These are phyloP conservation scores for Rutstroemia sp. DNA, from an alignment of 2,329 filamentous ascomycete species.

Conservation along the genomic window DNA sequence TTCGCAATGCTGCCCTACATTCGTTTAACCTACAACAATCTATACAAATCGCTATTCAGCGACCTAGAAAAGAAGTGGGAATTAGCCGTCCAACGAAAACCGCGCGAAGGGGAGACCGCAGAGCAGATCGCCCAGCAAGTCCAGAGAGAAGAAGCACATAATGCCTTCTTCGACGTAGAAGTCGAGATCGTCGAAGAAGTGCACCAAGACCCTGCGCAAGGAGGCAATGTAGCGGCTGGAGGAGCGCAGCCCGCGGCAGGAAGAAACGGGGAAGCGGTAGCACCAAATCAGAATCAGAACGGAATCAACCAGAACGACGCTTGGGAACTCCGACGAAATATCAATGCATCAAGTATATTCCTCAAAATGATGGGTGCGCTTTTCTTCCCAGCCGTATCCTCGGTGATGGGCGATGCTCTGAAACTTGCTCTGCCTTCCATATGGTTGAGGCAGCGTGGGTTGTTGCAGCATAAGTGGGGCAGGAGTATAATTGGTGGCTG, in stretches of 20 bases:
- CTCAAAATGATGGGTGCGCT: conserved; percentile 61
- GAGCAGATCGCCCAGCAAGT: conserved; percentile 30
- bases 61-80: conserved; percentile 28
- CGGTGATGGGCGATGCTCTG: conserved; percentile 68
- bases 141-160: conserved; percentile 28
- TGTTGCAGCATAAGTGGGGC: conserved; percentile 82
- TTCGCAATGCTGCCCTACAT: conserved; percentile 61
- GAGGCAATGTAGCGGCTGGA: neutral
- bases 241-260: neutral
- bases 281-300: neutral
- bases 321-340: conserved; percentile 21
- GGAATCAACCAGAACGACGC: neutral
- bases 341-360: conserved; percentile 47
- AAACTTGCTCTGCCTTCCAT: conserved; percentile 58
- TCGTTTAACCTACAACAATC: conserved; percentile 53
- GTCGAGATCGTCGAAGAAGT: conserved; percentile 16
- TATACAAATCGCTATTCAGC: conserved; percentile 38
- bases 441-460: conserved; percentile 44
- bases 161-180: conserved; percentile 22
- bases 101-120: conserved; percentile 28
- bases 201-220: neutral
- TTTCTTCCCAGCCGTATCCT: conserved; percentile 75
- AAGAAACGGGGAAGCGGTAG: neutral
- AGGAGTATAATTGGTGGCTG: conserved; percentile 83
- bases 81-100: conserved; percentile 25